Conservation (phyloP, 2,329 filamentous ascomycete genomes). For the Sphaerulina vaccinii region DNA sequence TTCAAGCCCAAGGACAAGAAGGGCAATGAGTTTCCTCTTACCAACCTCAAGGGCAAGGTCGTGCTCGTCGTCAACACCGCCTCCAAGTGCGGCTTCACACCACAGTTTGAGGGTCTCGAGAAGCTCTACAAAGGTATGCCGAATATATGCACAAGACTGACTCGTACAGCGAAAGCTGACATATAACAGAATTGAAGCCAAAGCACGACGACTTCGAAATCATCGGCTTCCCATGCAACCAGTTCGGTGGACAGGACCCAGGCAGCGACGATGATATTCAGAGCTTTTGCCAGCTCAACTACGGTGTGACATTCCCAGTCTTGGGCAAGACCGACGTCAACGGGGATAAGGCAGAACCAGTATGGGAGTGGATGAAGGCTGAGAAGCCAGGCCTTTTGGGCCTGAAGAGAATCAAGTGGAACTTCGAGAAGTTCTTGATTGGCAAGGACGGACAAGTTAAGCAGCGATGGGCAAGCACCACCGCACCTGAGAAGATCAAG, state of each 20-base stretch:
- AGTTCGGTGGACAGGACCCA: slow-evolving; percentile 89
- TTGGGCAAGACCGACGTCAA: slow-evolving; percentile 94
- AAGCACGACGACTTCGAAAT: slow-evolving; percentile 76
- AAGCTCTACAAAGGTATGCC: slow-evolving; percentile 71
- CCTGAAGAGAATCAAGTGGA: slow-evolving; percentile 94
- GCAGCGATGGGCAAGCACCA: slow-evolving; percentile 80
- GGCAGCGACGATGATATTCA: slow-evolving; percentile 65
- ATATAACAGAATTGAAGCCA: slow-evolving; percentile 54
- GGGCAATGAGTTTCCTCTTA: slow-evolving; percentile 68
- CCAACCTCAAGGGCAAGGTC: slow-evolving; percentile 81
- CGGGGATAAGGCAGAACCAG: slow-evolving; percentile 72
- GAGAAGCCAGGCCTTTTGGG: slow-evolving; percentile 80
- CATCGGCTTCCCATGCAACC: slow-evolving; percentile 97
- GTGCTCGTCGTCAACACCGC: slow-evolving; percentile 96
- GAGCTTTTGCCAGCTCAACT: slow-evolving; percentile 84
- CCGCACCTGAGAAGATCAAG: slow-evolving; percentile 81
- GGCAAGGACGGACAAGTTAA: slow-evolving; percentile 82
- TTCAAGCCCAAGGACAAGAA: slow-evolving; percentile 70
- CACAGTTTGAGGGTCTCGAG: slow-evolving; percentile 89
- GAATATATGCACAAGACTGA: background rate
- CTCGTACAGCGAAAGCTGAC: slow-evolving; percentile 1
- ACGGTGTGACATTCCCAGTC: slow-evolving; percentile 88
- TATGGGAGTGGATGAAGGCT: slow-evolving; percentile 73
- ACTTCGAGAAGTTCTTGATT: slow-evolving; percentile 98
- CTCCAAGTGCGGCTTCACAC: slow-evolving; percentile 98